A percentile compares a stretch with the other conserved stretches of the same genome.
Evolutionary conservation across 495 filamentous ascomycete genomes (phyloP).

Genomic region (Baudoinia panamericana): DNA sequence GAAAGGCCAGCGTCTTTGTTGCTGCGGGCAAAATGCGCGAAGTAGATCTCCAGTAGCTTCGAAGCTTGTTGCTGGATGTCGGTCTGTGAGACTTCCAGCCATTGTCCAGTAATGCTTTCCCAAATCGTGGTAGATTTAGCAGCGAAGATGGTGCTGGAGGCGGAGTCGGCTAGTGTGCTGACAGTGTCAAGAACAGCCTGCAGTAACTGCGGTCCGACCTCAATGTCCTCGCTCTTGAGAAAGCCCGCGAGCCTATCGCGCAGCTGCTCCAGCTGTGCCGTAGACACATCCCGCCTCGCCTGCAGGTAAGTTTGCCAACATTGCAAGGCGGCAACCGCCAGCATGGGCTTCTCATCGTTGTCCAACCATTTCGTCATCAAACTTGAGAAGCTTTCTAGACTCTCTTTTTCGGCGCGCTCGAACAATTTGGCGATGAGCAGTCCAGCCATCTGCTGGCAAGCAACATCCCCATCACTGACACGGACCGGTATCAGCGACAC

Average conservation of each 20-base stretch:
- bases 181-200: slow-evolving; percentile 59
- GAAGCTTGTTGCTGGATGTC: slow-evolving; percentile 67
- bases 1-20: slow-evolving; percentile 39
- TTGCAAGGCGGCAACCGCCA: slow-evolving; percentile 62
- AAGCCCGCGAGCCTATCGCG: slow-evolving; percentile 17
- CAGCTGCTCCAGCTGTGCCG: slow-evolving; percentile 43
- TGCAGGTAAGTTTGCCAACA: slow-evolving; percentile 76
- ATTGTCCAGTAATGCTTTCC: slow-evolving; percentile 46
- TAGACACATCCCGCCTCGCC: slow-evolving; percentile 43
- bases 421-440: slow-evolving; percentile 68
- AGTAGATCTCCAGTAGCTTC: slow-evolving; percentile 59
- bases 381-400: slow-evolving; percentile 49
- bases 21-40: slow-evolving; percentile 61
- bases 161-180: slow-evolving; percentile 36
- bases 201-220: slow-evolving; percentile 40
- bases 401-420: slow-evolving; percentile 61
- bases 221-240: slow-evolving; percentile 2
- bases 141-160: slow-evolving; percentile 48
- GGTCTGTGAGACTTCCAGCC: slow-evolving; percentile 57
- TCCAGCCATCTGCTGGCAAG: slow-evolving; percentile 74
- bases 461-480: slow-evolving; percentile 72
- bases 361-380: slow-evolving; percentile 65
- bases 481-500: slow-evolving; percentile 72
- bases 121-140: slow-evolving; percentile 47
- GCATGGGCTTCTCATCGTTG: slow-evolving; percentile 52